phyloP scores from a whole-genome alignment of 768 basidiomycete species.

The Lactarius psammicola region DNA sequence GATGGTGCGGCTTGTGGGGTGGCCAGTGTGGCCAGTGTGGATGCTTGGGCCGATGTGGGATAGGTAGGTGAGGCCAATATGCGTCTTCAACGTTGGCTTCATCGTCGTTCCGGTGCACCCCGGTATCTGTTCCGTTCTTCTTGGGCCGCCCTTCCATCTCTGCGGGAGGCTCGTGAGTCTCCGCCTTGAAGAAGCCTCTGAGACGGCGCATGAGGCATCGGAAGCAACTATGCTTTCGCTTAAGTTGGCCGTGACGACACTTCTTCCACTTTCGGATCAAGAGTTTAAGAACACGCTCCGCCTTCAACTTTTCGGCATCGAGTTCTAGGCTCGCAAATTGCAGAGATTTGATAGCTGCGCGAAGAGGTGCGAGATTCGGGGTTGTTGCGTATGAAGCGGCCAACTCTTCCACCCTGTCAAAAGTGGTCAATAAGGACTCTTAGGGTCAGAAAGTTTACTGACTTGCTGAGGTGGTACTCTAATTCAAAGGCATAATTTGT shows the following conservation, averaged over 20 bases:
- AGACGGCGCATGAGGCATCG: constrained; percentile 8
- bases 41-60: constrained; percentile 13
- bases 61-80: constrained; percentile 15
- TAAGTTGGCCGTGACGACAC: background rate
- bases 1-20: constrained; percentile 23
- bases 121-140: background rate
- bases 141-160: background rate
- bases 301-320: constrained; percentile 24
- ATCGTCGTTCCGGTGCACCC: background rate
- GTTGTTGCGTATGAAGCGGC: constrained; percentile 14
- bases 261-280: constrained; percentile 16
- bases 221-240: background rate
- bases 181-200: background rate
- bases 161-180: background rate
- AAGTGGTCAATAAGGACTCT: background rate
- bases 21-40: constrained; percentile 21
- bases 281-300: constrained; percentile 20
- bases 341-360: constrained; percentile 25
- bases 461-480: constrained; percentile 52
- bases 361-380: constrained; percentile 25
- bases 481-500: constrained; percentile 63
- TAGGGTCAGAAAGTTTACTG: constrained; percentile 27
- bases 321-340: constrained; percentile 27
- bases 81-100: background rate
- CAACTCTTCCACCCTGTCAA: constrained; percentile 48